Conservation (phyloP, 129 eudicot species). For the Tagetes erecta region DNA sequence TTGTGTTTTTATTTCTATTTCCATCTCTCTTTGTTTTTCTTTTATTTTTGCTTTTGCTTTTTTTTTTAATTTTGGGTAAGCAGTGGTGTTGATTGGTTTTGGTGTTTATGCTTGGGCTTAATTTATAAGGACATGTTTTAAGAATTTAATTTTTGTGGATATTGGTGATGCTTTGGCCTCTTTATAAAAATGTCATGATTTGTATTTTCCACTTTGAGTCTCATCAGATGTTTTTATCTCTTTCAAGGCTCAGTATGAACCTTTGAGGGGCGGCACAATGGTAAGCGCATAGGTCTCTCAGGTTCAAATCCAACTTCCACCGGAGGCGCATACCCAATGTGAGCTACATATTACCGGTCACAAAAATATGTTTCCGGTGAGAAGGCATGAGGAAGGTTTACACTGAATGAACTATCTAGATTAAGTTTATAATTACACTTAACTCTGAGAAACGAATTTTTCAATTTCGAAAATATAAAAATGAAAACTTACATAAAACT, state of each 20-base stretch:
- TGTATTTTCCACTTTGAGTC: constrained; percentile 6
- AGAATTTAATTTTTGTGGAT: constrained; percentile 31
- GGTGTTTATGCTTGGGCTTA: constrained; percentile 27
- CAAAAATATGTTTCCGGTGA: neutral
- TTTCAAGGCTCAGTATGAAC: neutral
- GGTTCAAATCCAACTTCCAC: neutral
- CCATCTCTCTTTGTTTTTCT: constrained; percentile 10
- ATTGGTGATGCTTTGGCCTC: constrained; percentile 9
- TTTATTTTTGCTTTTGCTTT: neutral
- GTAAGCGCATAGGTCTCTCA: neutral
- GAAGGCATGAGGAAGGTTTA: neutral
- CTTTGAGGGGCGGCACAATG: neutral
- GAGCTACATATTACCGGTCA: neutral
- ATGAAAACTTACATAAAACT: constrained; percentile 1
- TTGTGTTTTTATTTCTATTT: constrained; percentile 20
- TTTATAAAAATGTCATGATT: constrained; percentile 28
- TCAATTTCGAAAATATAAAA: neutral
- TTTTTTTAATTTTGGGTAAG: constrained; percentile 1
- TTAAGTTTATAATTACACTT: constrained; percentile 29
- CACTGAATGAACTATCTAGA: neutral
- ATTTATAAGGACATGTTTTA: constrained; percentile 26
- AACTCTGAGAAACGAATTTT: constrained; percentile 17
- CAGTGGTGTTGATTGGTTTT: constrained; percentile 32
- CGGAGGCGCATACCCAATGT: neutral
- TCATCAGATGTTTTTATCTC: neutral